phyloP scores from a whole-genome alignment of 371 early-diverging fungal species.

The Apophysomyces sp. region DNA sequence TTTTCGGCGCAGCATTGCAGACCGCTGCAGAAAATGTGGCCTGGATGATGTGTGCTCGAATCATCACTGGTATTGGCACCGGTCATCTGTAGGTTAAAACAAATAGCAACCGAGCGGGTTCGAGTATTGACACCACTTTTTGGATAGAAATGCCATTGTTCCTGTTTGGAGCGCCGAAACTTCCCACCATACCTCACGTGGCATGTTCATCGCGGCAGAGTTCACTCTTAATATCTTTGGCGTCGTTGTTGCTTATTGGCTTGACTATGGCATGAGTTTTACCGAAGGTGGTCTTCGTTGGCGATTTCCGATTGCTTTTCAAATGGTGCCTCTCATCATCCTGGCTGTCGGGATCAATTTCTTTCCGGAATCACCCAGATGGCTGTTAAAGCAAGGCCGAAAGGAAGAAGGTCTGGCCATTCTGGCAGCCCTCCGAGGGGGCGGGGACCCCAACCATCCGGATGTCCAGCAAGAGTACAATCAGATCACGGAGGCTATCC shows the following conservation, averaged over 20 bases:
- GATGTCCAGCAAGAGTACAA: conserved; percentile 33
- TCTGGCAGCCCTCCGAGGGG: conserved; percentile 37
- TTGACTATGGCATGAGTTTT: conserved; percentile 37
- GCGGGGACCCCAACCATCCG: conserved; percentile 32
- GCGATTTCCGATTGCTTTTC: conserved; percentile 46
- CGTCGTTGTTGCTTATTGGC: conserved; percentile 46
- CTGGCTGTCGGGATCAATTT: conserved; percentile 34
- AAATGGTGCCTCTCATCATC: conserved; percentile 34
- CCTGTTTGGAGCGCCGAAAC: conserved; percentile 48
- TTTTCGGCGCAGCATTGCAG: conserved; percentile 42
- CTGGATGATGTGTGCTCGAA: conserved; percentile 46
- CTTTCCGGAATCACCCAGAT: conserved; percentile 40
- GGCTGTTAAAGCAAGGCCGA: conserved; percentile 36
- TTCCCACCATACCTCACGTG: conserved; percentile 37
- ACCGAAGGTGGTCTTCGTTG: conserved; percentile 38
- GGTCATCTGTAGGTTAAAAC: conserved; percentile 46
- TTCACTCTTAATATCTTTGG: conserved; percentile 47
- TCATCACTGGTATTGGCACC: conserved; percentile 45
- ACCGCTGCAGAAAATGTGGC: conserved; percentile 37
- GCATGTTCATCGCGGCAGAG: conserved; percentile 41
- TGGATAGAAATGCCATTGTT: conserved; percentile 37
- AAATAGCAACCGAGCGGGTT: no score
- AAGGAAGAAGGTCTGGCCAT: conserved; percentile 37
- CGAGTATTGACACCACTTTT: no score
- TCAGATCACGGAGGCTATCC: conserved; percentile 26